phyloP scores from a whole-genome alignment of 192 early-diverging fungal genomes.

The Umbelopsis sp. region DNA sequence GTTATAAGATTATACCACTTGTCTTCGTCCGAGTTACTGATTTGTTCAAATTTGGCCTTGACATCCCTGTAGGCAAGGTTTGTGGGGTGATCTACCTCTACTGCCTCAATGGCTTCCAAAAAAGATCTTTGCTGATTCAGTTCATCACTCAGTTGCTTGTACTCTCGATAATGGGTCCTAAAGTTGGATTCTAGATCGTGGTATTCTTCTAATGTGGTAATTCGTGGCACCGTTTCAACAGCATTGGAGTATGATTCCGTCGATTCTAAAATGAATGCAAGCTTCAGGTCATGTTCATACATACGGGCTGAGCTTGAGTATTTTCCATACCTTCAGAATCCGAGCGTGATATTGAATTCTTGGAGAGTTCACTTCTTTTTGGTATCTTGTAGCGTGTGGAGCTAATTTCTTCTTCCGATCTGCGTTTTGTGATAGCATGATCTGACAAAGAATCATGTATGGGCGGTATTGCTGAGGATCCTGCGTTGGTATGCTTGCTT shows the following conservation, averaged over 20 bases:
- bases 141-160: not conserved
- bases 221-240: not conserved
- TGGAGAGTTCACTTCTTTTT: not conserved
- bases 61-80: not conserved
- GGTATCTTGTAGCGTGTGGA: slow-evolving; percentile 8
- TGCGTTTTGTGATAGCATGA: not conserved
- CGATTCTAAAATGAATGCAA: not conserved
- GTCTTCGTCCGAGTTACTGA: not conserved
- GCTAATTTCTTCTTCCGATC: not conserved
- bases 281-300: too few species aligned
- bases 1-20: not conserved
- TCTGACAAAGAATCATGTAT: not conserved
- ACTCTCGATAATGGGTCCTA: slow-evolving; percentile 13
- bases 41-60: not conserved
- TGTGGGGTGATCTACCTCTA: not conserved
- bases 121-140: not conserved
- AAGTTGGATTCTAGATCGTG: not conserved
- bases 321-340: slow-evolving; percentile 3
- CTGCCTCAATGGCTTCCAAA: not conserved
- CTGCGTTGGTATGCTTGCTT: not conserved
- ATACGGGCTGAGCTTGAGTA: not conserved
- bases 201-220: slow-evolving; percentile 3
- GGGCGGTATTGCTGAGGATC: not conserved
- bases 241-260: not conserved
- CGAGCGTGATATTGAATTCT: not conserved